Evolutionary conservation across 2,329 filamentous ascomycete genomes (phyloP), one percentile per base, ranked within the genome.

Genomic region (Alternaria dauci): DNA sequence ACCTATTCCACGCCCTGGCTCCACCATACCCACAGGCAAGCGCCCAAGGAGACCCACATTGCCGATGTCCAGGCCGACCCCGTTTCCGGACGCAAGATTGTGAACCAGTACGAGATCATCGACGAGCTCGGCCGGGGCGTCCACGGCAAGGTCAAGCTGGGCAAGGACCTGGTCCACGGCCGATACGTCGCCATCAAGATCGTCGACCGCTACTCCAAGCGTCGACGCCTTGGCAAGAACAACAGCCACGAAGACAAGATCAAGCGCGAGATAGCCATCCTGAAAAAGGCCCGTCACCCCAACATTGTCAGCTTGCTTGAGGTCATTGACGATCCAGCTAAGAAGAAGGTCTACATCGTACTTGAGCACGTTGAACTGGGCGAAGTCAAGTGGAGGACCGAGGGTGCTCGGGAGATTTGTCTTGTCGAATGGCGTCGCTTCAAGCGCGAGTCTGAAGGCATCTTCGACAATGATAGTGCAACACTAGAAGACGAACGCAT

Each of bases 341-440:
- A 93, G 59, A 95, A 96, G 81, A 99, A 99, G 81, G 97, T 99
- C 63, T 99, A 99, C 81, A 94, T 99, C 81, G 92, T 98, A 20
- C 86, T 99, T 43, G 95, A 99, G 78, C 94, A 94, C 78, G 94
- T 97, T 58, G 93, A 97, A 76, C 86, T 94, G 41, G 94, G 95
- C 52, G 95, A 99, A 80, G 92, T 99, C 58, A 87, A 93, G 48
- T 99, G 95, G 95, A 88, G 95, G 55, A 94, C 91, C 76, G 93
- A 94, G 80, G 94, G 93, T 6, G 84, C 93, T 7, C 91, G 90
- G 57, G 91, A 93, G 72, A 91, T 98, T 66, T 92, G 92, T 70
- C 84, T 89, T 32, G 89, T 93, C 71, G 95, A 99, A 77, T 91
- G 92, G 70, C 86, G 88, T 59, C 88, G 94, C 56, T 87, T 95